phyloP scores from a whole-genome alignment of 2,329 filamentous ascomycete genomes.

The Alternaria panax region DNA sequence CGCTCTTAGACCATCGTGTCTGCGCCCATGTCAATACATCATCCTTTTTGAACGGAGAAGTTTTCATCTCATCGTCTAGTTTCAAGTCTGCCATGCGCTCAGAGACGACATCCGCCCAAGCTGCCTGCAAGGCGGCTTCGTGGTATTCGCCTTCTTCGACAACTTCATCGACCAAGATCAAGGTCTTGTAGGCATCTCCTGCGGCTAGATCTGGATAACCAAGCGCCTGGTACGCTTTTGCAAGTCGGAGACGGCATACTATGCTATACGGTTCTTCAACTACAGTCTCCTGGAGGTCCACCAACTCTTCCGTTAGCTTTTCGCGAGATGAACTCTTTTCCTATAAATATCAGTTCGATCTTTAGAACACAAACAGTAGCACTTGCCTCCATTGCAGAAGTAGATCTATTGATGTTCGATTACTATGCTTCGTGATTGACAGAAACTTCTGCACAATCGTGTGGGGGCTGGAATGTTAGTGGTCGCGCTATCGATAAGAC shows the following conservation, averaged over 20 bases:
- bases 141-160: constrained; percentile 83
- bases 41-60: constrained; percentile 11
- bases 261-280: constrained; percentile 49
- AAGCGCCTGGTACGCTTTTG: constrained; percentile 73
- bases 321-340: constrained; percentile 11
- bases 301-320: constrained; percentile 28
- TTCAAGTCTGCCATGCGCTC: constrained; percentile 17
- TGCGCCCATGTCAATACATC: constrained; percentile 30
- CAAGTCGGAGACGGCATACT: constrained; percentile 64
- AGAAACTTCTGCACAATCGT: constrained; percentile 11
- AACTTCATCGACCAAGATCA: constrained; percentile 85
- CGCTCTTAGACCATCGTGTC: constrained; percentile 32
- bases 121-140: constrained; percentile 66
- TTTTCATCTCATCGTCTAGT: constrained; percentile 7
- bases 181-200: constrained; percentile 87
- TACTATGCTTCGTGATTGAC: not conserved
- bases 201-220: constrained; percentile 90
- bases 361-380: not conserved
- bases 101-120: constrained; percentile 48
- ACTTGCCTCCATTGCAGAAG: constrained; percentile 21
- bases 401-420: not conserved
- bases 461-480: constrained; percentile 3
- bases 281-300: constrained; percentile 35
- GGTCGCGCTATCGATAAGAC: constrained; percentile 13
- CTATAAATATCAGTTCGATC: constrained; percentile 4